A percentile compares a stretch with the other conserved stretches of the same genome.
Evolutionary conservation across 208 protist species (phyloP).

Genomic region (Leishmania tropica): DNA sequence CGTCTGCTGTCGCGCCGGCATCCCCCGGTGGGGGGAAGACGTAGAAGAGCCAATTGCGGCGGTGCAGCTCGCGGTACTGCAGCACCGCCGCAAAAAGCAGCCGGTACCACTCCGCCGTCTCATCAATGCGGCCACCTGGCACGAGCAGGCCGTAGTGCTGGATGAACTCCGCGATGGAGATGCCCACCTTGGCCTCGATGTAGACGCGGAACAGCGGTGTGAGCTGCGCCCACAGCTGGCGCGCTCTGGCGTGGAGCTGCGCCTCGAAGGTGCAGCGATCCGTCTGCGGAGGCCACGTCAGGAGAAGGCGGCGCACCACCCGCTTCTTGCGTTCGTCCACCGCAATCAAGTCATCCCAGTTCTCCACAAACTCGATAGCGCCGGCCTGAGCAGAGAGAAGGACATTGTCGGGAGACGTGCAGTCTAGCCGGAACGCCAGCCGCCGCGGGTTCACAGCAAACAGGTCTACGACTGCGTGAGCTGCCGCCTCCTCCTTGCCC

Average conservation of each 20-base stretch:
- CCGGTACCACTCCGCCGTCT: constrained; percentile 42
- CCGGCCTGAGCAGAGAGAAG: constrained; percentile 44
- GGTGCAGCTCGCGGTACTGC: constrained; percentile 50
- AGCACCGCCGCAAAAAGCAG: constrained; percentile 37
- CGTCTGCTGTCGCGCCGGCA: not conserved
- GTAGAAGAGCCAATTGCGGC: constrained; percentile 51
- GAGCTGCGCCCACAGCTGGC: constrained; percentile 32
- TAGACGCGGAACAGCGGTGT: constrained; percentile 39
- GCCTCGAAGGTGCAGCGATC: constrained; percentile 16
- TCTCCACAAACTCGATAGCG: constrained; percentile 41
- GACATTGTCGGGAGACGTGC: constrained; percentile 50
- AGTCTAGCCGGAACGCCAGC: constrained; percentile 33
- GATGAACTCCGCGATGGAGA: constrained; percentile 50
- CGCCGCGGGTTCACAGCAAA: constrained; percentile 21
- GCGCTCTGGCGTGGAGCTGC: constrained; percentile 13
- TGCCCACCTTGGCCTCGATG: constrained; percentile 53
- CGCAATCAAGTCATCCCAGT: constrained; percentile 36
- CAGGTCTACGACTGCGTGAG: not conserved
- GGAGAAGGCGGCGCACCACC: constrained; percentile 33
- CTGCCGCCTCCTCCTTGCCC: not conserved
- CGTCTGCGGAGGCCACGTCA: constrained; percentile 26
- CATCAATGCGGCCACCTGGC: constrained; percentile 39
- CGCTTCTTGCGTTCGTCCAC: constrained; percentile 32
- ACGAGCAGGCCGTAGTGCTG: constrained; percentile 44
- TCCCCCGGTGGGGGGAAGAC: constrained; percentile 38